Percentiles rank a stretch among this genome's conserved stretches.
Conservation (phyloP, 352 stramenopile genomes). For the Phytophthora pisi region DNA sequence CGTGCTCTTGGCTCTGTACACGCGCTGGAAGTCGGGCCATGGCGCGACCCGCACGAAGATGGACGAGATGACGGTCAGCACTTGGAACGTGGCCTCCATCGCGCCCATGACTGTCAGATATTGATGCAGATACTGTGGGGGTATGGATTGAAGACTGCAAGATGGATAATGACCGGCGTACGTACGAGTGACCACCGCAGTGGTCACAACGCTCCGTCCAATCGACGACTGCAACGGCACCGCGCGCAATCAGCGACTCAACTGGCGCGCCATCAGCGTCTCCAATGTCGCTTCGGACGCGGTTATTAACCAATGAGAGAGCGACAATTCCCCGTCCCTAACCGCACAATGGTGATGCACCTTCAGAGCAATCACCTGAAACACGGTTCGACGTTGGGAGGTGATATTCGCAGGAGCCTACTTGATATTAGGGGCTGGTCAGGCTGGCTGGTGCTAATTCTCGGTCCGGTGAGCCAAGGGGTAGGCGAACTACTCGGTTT, state of each 20-base stretch:
- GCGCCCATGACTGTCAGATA: conserved; percentile 19
- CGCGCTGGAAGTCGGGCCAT: conserved; percentile 54
- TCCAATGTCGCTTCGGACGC: conserved; percentile 11
- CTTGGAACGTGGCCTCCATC: conserved; percentile 43
- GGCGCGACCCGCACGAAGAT: conserved; percentile 73
- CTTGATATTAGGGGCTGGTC: no score
- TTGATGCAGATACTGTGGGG: neutral
- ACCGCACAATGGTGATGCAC: neutral
- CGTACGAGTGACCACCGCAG: no score
- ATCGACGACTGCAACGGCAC: conserved; percentile 3
- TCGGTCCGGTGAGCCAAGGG: no score
- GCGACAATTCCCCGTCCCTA: neutral
- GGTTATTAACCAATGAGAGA: conserved; percentile 10
- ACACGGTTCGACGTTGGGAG: no score
- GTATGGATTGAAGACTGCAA: neutral
- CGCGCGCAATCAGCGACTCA: conserved; percentile 11
- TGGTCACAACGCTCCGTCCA: neutral
- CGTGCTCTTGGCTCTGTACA: conserved; percentile 55
- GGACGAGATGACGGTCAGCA: conserved; percentile 66
- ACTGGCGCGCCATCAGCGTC: conserved; percentile 18
- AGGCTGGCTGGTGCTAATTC: no score
- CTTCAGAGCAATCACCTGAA: no score
- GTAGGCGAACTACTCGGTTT: no score
- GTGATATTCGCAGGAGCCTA: no score
- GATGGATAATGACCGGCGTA: conserved; percentile 20